Base-by-base conservation (phyloP, 2,329 filamentous ascomycete species). In the Colletotrichum coccodes region DNA sequence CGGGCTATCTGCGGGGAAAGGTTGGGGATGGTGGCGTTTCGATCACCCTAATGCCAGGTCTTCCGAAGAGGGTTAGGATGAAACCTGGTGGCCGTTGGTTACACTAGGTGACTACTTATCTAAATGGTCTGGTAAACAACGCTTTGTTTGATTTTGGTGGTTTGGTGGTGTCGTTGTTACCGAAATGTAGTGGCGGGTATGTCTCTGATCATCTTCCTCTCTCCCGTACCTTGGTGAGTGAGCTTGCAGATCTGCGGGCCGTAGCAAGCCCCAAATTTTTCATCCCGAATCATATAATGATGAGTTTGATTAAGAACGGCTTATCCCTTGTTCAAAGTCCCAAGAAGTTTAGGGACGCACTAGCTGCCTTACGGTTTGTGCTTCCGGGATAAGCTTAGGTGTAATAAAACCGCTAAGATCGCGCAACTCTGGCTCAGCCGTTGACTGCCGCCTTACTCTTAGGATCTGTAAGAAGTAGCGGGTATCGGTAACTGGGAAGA, bases 1-100 rank as follows among this genome's bases (percentile, higher is more conserved):
- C 23, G 44, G 30, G 49, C 14, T 34, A 14, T 46, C 30, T 59
- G 56, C 40, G 56, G 56, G 56, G 56, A 59, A 34, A 47, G 56
- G 40, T 36, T 47, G 21, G 56, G n/a, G n/a, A 53, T 40, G 40
- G 16, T n/a, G 21, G 16, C 26, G 21, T 18, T 44, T 23, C 28
- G 12, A 46, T 23, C 16, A 34, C 28, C 54, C 21, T 47, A 32
- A 59, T 47, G 28, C 56, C 16, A 40, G 40, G 14, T 7, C 8
- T 34, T 18, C 56, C 56, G 12, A 47, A 36, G 4, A 5, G 40
- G 40, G 54, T 46, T 58, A 59, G 30, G 28, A 26, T 36, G 28
- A 34, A 34, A n/a, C 28, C 32, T n/a, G 40, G 1, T 34, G 40
- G 49, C 38, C 28, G 38, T 58, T 58, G n/a, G 54, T 58, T 23